These are phyloP conservation scores for Suhomyces wounanorum DNA, from an alignment of 1,139 yeast genomes.

Conservation along the genomic window DNA sequence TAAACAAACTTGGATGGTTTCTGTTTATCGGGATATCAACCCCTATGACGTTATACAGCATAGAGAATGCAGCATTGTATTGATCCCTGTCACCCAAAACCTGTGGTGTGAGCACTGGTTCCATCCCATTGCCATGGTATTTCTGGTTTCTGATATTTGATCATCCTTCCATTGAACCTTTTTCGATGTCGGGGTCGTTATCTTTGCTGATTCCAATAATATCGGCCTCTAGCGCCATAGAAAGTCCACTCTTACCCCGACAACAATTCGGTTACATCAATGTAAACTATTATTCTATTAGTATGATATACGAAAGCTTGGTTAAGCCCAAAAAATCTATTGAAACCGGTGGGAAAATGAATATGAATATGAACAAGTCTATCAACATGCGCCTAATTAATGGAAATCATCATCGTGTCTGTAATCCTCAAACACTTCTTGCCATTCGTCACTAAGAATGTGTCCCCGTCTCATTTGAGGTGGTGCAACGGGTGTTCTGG, in stretches of 20 bases:
- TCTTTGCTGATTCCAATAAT: neutral
- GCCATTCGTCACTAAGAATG: slow-evolving; percentile 33
- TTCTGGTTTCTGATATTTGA: too few relatives aligned
- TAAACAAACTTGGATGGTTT: too few relatives aligned
- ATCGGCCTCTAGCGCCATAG: neutral
- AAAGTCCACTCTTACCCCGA: neutral
- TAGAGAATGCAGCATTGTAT: too few relatives aligned
- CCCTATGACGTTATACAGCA: too few relatives aligned
- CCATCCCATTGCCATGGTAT: too few relatives aligned
- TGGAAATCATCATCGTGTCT: slow-evolving; percentile 41
- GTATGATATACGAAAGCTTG: neutral
- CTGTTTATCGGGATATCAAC: too few relatives aligned
- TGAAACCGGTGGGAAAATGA: neutral
- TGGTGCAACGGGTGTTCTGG: slow-evolving; percentile 16
- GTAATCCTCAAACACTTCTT: slow-evolving; percentile 45
- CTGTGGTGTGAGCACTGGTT: too few relatives aligned
- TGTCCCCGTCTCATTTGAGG: slow-evolving; percentile 14
- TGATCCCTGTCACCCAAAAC: too few relatives aligned
- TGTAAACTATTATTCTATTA: neutral
- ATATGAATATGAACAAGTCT: neutral
- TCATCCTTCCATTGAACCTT: too few relatives aligned
- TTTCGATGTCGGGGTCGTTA: neutral
- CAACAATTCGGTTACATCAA: neutral
- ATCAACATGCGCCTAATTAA: slow-evolving; percentile 3
- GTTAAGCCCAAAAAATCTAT: neutral